Evolutionary conservation across 495 filamentous ascomycete genomes (phyloP), one percentile per base, ranked within the genome.

Genomic region (Xylaria scruposa): DNA sequence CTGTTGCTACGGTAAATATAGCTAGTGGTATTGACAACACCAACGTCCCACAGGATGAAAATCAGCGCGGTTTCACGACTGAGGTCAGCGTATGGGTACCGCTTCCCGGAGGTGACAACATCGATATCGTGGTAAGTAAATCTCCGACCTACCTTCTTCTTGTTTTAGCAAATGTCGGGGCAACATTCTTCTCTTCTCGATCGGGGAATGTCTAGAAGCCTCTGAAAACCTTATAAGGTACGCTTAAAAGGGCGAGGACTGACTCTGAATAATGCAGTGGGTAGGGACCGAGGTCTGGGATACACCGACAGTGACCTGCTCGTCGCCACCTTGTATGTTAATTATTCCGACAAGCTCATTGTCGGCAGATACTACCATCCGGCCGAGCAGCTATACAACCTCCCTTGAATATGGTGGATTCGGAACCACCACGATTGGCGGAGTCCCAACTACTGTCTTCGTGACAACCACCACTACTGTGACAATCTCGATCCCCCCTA

Each of bases 51-150:
- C 46, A 64, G 62, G 29, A 49, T n/a, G 24, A 5, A n/a, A 71
- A 64, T 8, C 72, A 74, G 60, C 47, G 70, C 3, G 75, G 75
- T 2, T 77, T 64, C 64, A 77, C 75, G 0, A 72, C 75, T 19
- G 73, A 73, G 53, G 66, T 73, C 24, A 77, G 73, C 64, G 73
- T 77, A 2, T 77, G 75, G 75, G 9, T 73, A 1, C 75, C 75
- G 2, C 63, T 70, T 15, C 38, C 59, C 8, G 76, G 72, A 4
- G 19, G 44, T 3, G 76, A 76, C 54, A 31, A 73, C 19, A 42
- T 60, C 47, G 53, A 74, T 4, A 36, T 73, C 21, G 67, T 78
- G 31, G 31, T 33, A 33, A 33, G 31, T 33, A 33, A 33, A 33
- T 33, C 31, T 33, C 2, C 2, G 31, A 33, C 31, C 2, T 33